Evolutionary conservation across 140 eudicot genomes (phyloP), one percentile per base, ranked within the genome.

Genomic region (Anethum foeniculum): DNA sequence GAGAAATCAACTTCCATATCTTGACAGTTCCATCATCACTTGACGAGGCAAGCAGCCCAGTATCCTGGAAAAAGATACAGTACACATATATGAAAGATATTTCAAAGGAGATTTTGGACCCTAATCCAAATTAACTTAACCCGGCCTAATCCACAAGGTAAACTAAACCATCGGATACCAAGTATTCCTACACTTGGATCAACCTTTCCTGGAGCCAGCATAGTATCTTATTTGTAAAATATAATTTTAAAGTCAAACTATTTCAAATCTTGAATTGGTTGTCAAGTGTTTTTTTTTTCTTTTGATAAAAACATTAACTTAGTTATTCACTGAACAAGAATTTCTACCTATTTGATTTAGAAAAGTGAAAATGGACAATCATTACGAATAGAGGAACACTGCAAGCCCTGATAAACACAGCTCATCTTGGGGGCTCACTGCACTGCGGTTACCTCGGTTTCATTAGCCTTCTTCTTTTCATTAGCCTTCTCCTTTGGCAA

Each of bases 1-100:
- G n/a, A 75, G 91, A 32, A 54, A 71, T 85, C 77, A 91, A 62
- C 77, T 88, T 86, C 97, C 97, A 91, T 62, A 93, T 90, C 92
- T 93, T 93, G 81, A 90, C 71, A 19, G 93, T 88, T 54, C 93
- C 91, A 77, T 93, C 96, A 82, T 91, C 97, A 82, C 98, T 91
- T 27, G 96, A 88, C 36, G 96, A 93, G 38, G 96, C 98, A 81
- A 93, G 92, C 68, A 86, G 89, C 85, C 67, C 78, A 56, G 71
- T 80, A 11, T 87, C 91, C 98, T 93, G 92, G 77, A 73, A 81
- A 39, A 43, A 73, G 47, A 47, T 38, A 10, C 30, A 67, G 43
- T 15, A 41, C 1, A 77, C 23, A 30, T 18, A 76, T 30, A 0
- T 21, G 36, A 52, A 4, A 34, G 69, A 77, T 30, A 62, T 11